Evolutionary conservation across 140 eudicot species (phyloP).

Genomic region (Bidens hawaiensis): DNA sequence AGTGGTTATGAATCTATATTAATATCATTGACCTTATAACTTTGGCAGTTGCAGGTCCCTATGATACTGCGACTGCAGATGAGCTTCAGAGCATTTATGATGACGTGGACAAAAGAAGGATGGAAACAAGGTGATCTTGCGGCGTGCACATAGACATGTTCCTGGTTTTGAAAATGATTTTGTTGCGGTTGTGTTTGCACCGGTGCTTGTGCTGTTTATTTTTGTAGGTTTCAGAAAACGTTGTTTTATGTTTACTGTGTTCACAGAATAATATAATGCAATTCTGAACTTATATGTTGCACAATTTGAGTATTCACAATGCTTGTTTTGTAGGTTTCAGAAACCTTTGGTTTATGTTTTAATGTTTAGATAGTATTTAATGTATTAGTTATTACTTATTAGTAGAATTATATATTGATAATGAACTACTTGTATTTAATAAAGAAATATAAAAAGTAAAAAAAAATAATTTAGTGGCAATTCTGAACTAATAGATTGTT

Average conservation of each 20-base stretch:
- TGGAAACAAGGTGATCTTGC: background rate
- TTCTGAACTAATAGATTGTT: background rate
- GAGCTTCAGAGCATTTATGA: background rate
- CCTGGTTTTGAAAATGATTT: background rate
- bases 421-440: too few relatives aligned
- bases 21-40: background rate
- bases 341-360: too few relatives aligned
- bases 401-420: too few relatives aligned
- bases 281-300: too few relatives aligned
- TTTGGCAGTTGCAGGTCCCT: constrained; percentile 11
- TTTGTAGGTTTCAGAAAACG: background rate
- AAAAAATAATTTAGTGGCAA: too few relatives aligned
- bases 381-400: too few relatives aligned
- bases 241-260: background rate
- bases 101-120: constrained; percentile 2
- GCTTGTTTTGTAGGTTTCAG: too few relatives aligned
- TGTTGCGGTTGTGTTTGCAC: background rate
- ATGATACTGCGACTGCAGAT: constrained; percentile 9
- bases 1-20: too few relatives aligned
- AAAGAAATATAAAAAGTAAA: too few relatives aligned
- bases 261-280: background rate
- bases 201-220: background rate
- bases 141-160: background rate
- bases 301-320: too few relatives aligned
- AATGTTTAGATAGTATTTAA: too few relatives aligned